These are phyloP conservation scores for Mayamaea pseudoterrestris DNA, from an alignment of 108 stramenopile genomes.

Conservation along the genomic window DNA sequence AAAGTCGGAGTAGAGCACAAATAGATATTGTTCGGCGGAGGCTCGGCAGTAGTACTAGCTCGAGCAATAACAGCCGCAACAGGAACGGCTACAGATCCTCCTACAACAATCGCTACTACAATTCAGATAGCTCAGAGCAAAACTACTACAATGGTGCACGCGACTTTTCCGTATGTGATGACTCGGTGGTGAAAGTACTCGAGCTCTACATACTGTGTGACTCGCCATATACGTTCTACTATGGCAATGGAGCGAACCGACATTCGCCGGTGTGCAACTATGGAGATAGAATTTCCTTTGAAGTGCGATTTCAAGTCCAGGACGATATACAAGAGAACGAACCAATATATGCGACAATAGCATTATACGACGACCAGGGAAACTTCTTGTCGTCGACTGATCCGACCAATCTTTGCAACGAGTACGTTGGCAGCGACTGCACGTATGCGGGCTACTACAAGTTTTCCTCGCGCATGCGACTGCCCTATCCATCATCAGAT, in stretches of 20 bases:
- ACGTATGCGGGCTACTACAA: conserved; percentile 8
- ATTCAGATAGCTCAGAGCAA: background rate
- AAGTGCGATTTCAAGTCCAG: conserved; percentile 7
- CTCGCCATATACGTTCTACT: conserved; percentile 14
- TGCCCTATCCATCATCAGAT: background rate
- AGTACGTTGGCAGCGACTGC: conserved; percentile 9
- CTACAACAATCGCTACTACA: background rate
- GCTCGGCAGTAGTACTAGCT: no score
- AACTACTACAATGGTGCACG: no score
- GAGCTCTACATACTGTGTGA: conserved; percentile 6
- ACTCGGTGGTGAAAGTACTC: conserved; percentile 7
- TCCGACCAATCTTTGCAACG: conserved; percentile 7
- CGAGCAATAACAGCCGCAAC: no score
- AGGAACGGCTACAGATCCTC: no score
- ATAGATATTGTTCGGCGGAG: no score
- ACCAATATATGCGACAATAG: conserved; percentile 7
- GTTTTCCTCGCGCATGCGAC: conserved; percentile 5
- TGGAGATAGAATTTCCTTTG: conserved; percentile 11
- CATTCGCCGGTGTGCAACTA: conserved; percentile 11
- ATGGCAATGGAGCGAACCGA: conserved; percentile 15
- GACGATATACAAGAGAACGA: conserved; percentile 1
- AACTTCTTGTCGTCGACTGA: conserved; percentile 1
- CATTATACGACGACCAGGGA: conserved; percentile 2
- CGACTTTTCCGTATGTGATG: background rate
- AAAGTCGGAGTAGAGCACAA: no score